phyloP scores from a whole-genome alignment of 768 basidiomycete species.

The Mycena capillaripes region DNA sequence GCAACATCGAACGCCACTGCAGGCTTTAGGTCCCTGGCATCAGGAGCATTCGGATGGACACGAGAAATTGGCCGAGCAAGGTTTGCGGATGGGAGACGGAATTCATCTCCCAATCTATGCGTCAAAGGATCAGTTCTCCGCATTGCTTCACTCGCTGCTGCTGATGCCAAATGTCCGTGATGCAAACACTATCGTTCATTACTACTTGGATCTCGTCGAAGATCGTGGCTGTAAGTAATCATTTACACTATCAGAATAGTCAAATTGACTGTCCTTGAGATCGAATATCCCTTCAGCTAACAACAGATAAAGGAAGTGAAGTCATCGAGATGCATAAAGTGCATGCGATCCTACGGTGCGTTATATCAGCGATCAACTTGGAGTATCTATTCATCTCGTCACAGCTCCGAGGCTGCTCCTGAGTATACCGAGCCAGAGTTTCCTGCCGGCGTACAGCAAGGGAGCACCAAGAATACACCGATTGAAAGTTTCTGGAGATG shows the following conservation, averaged over 20 bases:
- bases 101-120: conserved; percentile 14
- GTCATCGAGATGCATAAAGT: background rate
- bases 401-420: background rate
- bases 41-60: conserved; percentile 1
- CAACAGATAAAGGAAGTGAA: background rate
- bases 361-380: too few relatives aligned
- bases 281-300: background rate
- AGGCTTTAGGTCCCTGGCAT: background rate
- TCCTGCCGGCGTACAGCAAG: background rate
- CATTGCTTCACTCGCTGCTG: background rate
- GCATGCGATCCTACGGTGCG: background rate
- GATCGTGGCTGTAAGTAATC: background rate
- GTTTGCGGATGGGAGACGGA: background rate
- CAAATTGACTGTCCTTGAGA: background rate
- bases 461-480: conserved; percentile 10
- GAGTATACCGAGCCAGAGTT: background rate
- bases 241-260: background rate
- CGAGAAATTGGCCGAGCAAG: background rate
- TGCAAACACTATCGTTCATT: background rate
- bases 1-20: conserved; percentile 13
- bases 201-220: background rate
- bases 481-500: conserved; percentile 12
- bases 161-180: conserved; percentile 12
- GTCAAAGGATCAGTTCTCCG: background rate
- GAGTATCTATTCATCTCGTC: background rate